Evolutionary conservation across 2,329 filamentous ascomycete species (phyloP).

Genomic region (Exophiala phaeomuriformis): DNA sequence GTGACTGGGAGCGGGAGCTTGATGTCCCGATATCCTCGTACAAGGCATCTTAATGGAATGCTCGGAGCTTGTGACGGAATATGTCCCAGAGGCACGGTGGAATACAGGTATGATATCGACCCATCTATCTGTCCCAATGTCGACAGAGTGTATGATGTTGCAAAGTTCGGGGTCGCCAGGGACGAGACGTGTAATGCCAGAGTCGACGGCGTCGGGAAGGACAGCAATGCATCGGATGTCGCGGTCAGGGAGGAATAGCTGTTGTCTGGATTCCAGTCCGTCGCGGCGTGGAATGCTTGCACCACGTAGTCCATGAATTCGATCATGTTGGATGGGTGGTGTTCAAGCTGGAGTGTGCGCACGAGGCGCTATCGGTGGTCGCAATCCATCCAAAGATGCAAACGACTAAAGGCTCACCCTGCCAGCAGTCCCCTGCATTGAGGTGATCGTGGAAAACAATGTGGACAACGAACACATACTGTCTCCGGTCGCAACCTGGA

Average conservation of each 20-base stretch:
- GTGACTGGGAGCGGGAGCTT: conserved; percentile 21
- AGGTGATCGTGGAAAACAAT: too few relatives aligned
- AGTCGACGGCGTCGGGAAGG: conserved; percentile 79
- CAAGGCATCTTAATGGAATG: conserved; percentile 68
- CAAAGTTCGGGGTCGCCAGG: conserved; percentile 85
- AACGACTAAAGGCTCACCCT: too few relatives aligned
- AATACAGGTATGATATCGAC: conserved; percentile 95
- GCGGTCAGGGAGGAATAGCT: conserved; percentile 81
- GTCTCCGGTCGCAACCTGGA: too few relatives aligned
- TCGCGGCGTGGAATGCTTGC: conserved; percentile 77
- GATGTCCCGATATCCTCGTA: conserved; percentile 64
- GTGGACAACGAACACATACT: too few relatives aligned
- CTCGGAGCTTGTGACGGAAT: conserved; percentile 61
- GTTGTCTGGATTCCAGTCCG: conserved; percentile 85
- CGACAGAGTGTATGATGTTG: conserved; percentile 85
- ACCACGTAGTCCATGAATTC: conserved; percentile 98
- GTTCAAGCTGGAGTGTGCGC: conserved; percentile 8
- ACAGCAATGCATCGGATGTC: conserved; percentile 75
- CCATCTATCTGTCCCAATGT: conserved; percentile 88
- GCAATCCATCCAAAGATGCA: conserved; percentile 5
- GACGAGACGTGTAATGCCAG: conserved; percentile 82
- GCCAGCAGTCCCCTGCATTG: too few relatives aligned
- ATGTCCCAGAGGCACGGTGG: conserved; percentile 66
- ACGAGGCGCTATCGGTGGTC: conserved; percentile 17
- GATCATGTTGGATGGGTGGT: conserved; percentile 56